Evolutionary conservation across 176 grass and related monocot species (phyloP).

Genomic region (Ananas comosus): DNA sequence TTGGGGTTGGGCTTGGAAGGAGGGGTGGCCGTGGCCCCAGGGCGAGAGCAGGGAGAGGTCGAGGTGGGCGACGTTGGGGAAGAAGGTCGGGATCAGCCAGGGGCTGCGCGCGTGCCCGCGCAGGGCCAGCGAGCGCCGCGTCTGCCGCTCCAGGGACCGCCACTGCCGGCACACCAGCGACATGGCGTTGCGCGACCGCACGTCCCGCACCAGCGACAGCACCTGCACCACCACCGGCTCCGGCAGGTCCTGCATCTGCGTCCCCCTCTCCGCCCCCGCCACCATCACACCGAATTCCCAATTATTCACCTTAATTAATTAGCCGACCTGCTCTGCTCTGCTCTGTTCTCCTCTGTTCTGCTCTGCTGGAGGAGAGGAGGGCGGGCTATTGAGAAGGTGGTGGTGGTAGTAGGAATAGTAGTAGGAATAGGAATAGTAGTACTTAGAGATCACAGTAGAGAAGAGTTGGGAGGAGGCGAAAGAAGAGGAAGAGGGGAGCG

Average conservation of each 20-base stretch:
- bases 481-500: not conserved
- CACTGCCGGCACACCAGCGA: constrained; percentile 43
- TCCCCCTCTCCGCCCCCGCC: not conserved
- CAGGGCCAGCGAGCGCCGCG: constrained; percentile 54
- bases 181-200: constrained; percentile 44
- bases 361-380: not conserved
- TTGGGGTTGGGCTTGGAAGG: constrained; percentile 19
- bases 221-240: constrained; percentile 61
- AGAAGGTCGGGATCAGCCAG: constrained; percentile 30
- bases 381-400: too few relatives aligned
- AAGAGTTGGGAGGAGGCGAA: too few relatives aligned
- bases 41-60: constrained; percentile 81
- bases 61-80: constrained; percentile 58
- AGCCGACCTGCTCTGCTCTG: too few relatives aligned
- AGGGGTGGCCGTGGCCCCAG: constrained; percentile 77
- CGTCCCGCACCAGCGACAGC: constrained; percentile 37
- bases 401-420: too few relatives aligned
- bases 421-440: too few relatives aligned
- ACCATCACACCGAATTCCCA: not conserved
- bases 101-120: constrained; percentile 50
- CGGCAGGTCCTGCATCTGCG: constrained; percentile 64
- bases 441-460: too few relatives aligned
- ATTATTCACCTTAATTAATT: not conserved
- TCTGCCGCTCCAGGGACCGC: constrained; percentile 48
- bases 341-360: too few relatives aligned